A percentile compares a stretch with the other conserved stretches of the same genome.
Evolutionary conservation across 148 eudicot genomes (phyloP).

Genomic region (Nyssa sinensis): DNA sequence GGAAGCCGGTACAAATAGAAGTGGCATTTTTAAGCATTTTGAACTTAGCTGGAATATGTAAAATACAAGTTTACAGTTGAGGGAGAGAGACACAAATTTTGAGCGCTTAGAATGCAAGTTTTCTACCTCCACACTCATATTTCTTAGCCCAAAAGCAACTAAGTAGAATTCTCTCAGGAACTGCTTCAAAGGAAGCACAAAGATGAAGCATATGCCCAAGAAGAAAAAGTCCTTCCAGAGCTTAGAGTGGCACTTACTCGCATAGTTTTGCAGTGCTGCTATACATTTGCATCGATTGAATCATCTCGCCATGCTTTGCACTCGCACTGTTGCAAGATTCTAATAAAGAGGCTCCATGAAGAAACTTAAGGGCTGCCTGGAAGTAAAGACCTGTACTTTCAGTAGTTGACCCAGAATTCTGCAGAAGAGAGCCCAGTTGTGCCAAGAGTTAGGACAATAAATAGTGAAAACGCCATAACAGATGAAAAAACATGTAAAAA

Average conservation of each 20-base stretch:
- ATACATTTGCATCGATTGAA: slow-evolving; percentile 70
- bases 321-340: slow-evolving; percentile 69
- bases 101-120: too few relatives aligned
- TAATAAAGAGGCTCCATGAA: slow-evolving; percentile 81
- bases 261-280: slow-evolving; percentile 91
- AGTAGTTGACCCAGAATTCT: slow-evolving; percentile 58
- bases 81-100: not conserved
- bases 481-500: slow-evolving; percentile 14
- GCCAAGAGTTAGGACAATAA: slow-evolving; percentile 5
- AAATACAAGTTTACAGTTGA: not conserved
- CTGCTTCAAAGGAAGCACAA: slow-evolving; percentile 10
- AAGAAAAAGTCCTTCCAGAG: slow-evolving; percentile 1
- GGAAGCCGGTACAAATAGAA: not conserved
- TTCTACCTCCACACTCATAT: too few relatives aligned
- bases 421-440: slow-evolving; percentile 24
- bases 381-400: slow-evolving; percentile 75
- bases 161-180: slow-evolving; percentile 38
- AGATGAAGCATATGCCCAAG: not conserved
- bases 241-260: slow-evolving; percentile 60
- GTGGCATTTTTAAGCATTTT: slow-evolving; percentile 3
- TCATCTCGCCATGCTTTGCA: slow-evolving; percentile 58
- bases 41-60: not conserved
- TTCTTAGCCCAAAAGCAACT: too few relatives aligned
- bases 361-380: slow-evolving; percentile 90
- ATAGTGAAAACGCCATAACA: not conserved